Conservation (phyloP, 768 basidiomycete species). For the Termitomyces sp. region DNA sequence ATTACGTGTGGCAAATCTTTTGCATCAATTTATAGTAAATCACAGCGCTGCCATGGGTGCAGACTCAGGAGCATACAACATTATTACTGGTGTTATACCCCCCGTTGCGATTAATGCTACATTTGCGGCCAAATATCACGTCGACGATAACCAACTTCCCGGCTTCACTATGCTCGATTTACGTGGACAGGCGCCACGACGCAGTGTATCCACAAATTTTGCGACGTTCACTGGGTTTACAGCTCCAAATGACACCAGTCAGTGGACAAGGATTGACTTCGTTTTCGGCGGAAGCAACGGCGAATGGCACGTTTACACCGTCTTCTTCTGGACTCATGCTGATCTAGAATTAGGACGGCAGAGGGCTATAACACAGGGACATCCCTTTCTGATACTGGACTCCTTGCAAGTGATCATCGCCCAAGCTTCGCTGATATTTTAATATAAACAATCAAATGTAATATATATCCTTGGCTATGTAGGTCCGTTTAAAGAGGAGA, state of each 20-base stretch:
- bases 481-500: constrained; percentile 23
- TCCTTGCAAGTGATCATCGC: constrained; percentile 51
- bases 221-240: constrained; percentile 49
- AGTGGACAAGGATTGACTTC: constrained; percentile 44
- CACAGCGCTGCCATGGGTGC: constrained; percentile 35
- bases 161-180: constrained; percentile 40
- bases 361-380: constrained; percentile 32
- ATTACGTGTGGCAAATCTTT: background rate
- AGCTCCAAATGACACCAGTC: constrained; percentile 28
- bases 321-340: background rate
- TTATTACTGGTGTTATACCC: constrained; percentile 35
- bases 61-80: constrained; percentile 45
- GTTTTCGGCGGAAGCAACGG: constrained; percentile 43
- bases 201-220: constrained; percentile 36
- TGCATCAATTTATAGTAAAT: background rate
- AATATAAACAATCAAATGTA: constrained; percentile 1
- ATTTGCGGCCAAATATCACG: constrained; percentile 35
- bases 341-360: constrained; percentile 23
- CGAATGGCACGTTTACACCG: constrained; percentile 29
- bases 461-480: background rate
- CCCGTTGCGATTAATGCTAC: constrained; percentile 35
- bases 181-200: constrained; percentile 32
- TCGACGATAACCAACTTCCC: constrained; percentile 23
- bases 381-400: constrained; percentile 42
- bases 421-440: constrained; percentile 42